Base-by-base conservation (phyloP, 306 rosid genomes). In the Cicer cuneatum region DNA sequence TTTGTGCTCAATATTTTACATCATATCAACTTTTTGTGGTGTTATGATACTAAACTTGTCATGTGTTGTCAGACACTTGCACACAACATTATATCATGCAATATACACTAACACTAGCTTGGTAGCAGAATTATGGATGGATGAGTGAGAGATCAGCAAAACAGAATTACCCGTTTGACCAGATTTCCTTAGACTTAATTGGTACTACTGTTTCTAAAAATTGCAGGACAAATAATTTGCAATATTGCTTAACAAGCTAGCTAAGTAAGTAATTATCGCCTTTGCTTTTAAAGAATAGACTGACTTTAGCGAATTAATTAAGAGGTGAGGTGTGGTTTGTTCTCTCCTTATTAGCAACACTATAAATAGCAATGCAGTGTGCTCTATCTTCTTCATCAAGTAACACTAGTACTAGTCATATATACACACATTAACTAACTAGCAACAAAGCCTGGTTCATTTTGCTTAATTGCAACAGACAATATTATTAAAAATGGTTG, bases 401-500 rank as follows among this genome's bases (percentile, higher is more conserved):
- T n/a, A 12, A 10, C 35, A 45, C 5, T 29, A 29, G 35, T 2
- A 45, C n/a, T 8, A 59, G 15, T 33, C 24, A 46, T 2, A 72
- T 19, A 70, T 7, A 19, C 37, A 10, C 1, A 29, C 35, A 29
- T 29, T 29, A 29, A 29, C 35, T 29, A n/a, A 8, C 15, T n/a
- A 3, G 11, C 67, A 24, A 47, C 15, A 13, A 45, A 3, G 35
- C 35, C 5, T 29, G n/a, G n/a, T n/a, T n/a, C n/a, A n/a, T n/a
- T n/a, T n/a, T n/a, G n/a, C n/a, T n/a, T n/a, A n/a, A n/a, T n/a
- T n/a, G n/a, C n/a, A n/a, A n/a, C n/a, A n/a, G n/a, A n/a, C n/a
- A n/a, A n/a, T n/a, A n/a, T n/a, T 29, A 29, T 51, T 11, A 53
- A 53, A 16, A 38, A 83, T 83, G 87, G 80, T 40, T 12, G 73